phyloP scores from a whole-genome alignment of 495 filamentous ascomycete species.

The Penicillium coffeae region DNA sequence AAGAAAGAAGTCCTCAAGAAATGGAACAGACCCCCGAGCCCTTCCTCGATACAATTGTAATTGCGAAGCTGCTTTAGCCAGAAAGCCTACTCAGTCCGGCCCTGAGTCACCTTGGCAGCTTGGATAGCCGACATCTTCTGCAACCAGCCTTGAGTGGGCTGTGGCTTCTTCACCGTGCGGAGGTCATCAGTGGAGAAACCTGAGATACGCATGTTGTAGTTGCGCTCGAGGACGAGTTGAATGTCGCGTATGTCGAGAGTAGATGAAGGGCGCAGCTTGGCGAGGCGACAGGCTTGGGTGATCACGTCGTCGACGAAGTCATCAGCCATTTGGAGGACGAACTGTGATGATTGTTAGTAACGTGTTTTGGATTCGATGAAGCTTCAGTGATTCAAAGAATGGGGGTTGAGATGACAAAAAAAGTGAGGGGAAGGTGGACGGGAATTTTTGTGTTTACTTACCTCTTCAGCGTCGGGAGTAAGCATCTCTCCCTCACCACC shows the following conservation, averaged over 20 bases:
- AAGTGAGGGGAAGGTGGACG: background rate
- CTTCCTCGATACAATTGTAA: too few relatives aligned
- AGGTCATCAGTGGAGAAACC: constrained; percentile 93
- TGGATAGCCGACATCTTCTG: constrained; percentile 95
- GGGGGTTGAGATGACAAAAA: background rate
- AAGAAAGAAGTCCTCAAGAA: background rate
- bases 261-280: constrained; percentile 86
- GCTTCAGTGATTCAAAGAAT: background rate
- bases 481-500: constrained; percentile 66
- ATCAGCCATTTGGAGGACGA: constrained; percentile 83
- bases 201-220: constrained; percentile 96
- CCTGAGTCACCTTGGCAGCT: constrained; percentile 72
- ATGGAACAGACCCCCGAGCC: too few relatives aligned
- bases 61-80: too few relatives aligned
- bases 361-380: constrained; percentile 14
- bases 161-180: constrained; percentile 86
- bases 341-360: too few relatives aligned
- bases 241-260: constrained; percentile 89
- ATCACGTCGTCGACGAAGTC: constrained; percentile 92
- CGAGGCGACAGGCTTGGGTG: constrained; percentile 78
- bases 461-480: constrained; percentile 92
- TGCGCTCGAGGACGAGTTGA: constrained; percentile 91
- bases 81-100: constrained; percentile 35
- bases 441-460: constrained; percentile 38
- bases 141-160: constrained; percentile 81